A percentile compares a stretch with the other conserved stretches of the same genome.
Evolutionary conservation across 257 asterid species (phyloP).

Genomic region (Nicotiana otophora): DNA sequence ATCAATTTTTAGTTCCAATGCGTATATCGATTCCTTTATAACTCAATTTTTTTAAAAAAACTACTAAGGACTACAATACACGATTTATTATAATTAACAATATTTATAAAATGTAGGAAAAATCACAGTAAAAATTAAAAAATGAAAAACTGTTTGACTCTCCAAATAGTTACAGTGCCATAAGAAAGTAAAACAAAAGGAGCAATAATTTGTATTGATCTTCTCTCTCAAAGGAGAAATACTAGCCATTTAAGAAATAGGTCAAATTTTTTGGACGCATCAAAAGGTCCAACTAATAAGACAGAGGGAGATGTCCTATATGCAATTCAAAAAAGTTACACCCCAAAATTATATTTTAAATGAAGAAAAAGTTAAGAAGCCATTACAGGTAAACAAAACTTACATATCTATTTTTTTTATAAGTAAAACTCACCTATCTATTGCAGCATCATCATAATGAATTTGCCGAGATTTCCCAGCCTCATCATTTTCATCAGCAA

Average conservation of each 20-base stretch:
- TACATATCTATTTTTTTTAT: conserved; percentile 32
- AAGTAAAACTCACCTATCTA: conserved; percentile 59
- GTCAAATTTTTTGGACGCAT: not conserved
- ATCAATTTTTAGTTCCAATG: not conserved
- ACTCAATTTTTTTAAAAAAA: not conserved
- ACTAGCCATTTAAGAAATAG: not conserved
- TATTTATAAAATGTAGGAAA: not conserved
- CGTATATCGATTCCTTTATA: not conserved
- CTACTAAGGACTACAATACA: not conserved
- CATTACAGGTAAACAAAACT: conserved; percentile 3
- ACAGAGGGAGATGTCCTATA: not conserved
- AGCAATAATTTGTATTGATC: not conserved
- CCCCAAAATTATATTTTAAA: conserved; percentile 3
- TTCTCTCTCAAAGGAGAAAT: not conserved
- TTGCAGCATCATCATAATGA: conserved; percentile 94
- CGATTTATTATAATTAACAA: not conserved
- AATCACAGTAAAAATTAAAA: not conserved
- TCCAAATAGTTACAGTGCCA: not conserved
- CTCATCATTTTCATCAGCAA: conserved; percentile 93
- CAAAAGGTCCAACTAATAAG: not conserved
- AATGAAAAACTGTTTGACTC: not conserved
- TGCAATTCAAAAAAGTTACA: conserved; percentile 4
- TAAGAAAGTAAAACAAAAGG: not conserved
- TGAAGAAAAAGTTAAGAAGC: conserved; percentile 1
- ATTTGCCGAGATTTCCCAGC: conserved; percentile 87